Conservation (phyloP, 2,329 filamentous ascomycete genomes). For the Fusarium subglutinans region DNA sequence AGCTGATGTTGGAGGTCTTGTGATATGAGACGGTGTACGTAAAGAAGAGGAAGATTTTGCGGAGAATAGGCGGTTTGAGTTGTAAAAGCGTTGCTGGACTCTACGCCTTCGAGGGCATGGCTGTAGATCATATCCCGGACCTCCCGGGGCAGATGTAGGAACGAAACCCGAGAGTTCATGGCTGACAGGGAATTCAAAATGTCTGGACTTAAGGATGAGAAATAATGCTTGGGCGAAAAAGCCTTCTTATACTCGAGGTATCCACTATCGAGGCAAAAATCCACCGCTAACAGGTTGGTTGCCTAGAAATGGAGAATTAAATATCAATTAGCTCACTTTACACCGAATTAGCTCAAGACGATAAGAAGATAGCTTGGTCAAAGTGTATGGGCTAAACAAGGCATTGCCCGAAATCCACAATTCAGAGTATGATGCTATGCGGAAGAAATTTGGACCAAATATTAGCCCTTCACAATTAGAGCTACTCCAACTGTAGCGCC, state of each 20-base stretch:
- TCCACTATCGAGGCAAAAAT: neutral
- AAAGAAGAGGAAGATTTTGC: no score
- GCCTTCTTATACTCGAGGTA: neutral
- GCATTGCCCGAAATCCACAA: neutral
- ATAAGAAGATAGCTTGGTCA: neutral
- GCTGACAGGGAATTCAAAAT: no score
- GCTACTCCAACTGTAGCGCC: neutral
- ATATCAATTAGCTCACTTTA: neutral
- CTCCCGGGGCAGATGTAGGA: no score
- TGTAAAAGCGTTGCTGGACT: neutral
- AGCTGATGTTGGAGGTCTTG: no score
- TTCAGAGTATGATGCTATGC: no score
- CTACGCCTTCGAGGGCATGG: neutral
- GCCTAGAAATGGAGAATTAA: neutral
- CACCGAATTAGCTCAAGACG: neutral
- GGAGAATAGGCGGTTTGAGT: neutral
- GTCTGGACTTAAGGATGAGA: accelerated
- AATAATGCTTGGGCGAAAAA: no score
- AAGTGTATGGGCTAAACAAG: neutral
- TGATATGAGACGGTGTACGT: no score
- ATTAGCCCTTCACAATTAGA: accelerated
- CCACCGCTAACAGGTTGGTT: neutral
- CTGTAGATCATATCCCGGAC: no score
- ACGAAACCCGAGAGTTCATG: no score
- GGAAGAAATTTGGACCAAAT: no score